These are phyloP conservation scores for Puccinia coronata DNA, from an alignment of 1,284 basidiomycete genomes.

Conservation along the genomic window DNA sequence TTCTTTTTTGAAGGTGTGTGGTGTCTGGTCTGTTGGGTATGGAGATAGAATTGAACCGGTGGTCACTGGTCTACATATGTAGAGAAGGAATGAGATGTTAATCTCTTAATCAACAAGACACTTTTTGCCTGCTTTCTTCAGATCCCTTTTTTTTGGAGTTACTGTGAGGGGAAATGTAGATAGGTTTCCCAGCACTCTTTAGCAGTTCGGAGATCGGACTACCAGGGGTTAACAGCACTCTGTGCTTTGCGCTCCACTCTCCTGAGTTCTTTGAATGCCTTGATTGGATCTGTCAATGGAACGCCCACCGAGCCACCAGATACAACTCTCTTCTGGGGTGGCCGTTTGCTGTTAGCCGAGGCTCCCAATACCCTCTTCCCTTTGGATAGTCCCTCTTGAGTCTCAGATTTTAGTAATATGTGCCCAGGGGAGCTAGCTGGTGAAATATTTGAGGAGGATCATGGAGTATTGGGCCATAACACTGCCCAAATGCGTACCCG, in stretches of 20 bases:
- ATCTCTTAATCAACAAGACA: too few species aligned
- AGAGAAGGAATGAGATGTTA: too few species aligned
- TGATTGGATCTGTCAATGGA: conserved; percentile 35
- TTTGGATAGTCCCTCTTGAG: conserved; percentile 21
- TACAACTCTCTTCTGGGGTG: conserved; percentile 38
- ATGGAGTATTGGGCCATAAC: too few species aligned
- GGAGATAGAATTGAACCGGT: too few species aligned
- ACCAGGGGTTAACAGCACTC: conserved; percentile 88
- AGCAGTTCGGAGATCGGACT: conserved; percentile 90
- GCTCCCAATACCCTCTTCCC: conserved; percentile 35
- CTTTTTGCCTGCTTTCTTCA: too few species aligned
- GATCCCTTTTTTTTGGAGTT: too few species aligned
- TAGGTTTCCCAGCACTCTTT: conserved; percentile 78
- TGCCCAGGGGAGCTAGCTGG: too few species aligned
- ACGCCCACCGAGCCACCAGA: conserved; percentile 36
- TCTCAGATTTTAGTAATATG: conserved; percentile 28
- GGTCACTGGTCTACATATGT: too few species aligned
- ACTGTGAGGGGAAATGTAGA: conserved; percentile 67
- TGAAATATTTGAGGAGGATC: too few species aligned
- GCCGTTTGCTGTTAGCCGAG: conserved; percentile 33
- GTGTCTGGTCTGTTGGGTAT: too few species aligned
- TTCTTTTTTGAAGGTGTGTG: too few species aligned
- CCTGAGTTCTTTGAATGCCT: conserved; percentile 41
- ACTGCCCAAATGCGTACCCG: too few species aligned
- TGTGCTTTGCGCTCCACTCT: conserved; percentile 82